phyloP scores from a whole-genome alignment of 345 rosid species.

The Eutrema yunnanense region DNA sequence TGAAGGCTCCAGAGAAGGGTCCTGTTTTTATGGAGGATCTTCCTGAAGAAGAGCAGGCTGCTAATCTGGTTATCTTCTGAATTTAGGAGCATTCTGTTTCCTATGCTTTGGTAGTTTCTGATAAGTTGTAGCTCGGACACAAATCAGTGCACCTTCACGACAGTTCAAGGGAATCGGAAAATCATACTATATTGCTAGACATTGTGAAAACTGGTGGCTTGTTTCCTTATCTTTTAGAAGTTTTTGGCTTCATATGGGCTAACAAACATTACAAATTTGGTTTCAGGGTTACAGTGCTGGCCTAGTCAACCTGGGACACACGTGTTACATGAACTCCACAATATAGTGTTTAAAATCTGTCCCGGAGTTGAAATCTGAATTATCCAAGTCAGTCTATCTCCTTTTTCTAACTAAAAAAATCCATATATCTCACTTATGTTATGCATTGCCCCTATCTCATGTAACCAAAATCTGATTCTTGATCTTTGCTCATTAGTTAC shows the following conservation, averaged over 20 bases:
- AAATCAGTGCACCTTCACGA: neutral
- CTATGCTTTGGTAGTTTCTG: neutral
- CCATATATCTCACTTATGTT: neutral
- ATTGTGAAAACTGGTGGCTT: neutral
- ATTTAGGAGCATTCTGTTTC: neutral
- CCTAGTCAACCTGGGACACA: slow-evolving; percentile 83
- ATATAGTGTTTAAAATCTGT: slow-evolving; percentile 94
- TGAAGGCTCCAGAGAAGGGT: slow-evolving; percentile 88
- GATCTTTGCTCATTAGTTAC: slow-evolving; percentile 45
- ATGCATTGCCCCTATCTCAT: neutral
- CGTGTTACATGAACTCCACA: slow-evolving; percentile 98
- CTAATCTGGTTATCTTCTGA: slow-evolving; percentile 41
- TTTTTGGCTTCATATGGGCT: neutral
- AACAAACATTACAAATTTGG: neutral
- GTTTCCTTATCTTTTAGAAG: neutral
- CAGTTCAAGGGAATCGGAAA: neutral
- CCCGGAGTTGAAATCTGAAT: slow-evolving; percentile 90
- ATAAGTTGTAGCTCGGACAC: neutral
- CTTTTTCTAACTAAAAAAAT: neutral
- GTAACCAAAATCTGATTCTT: slow-evolving; percentile 6
- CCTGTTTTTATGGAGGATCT: slow-evolving; percentile 91
- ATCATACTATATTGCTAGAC: neutral
- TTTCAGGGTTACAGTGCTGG: slow-evolving; percentile 96
- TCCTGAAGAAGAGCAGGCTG: slow-evolving; percentile 89
- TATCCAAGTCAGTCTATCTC: slow-evolving; percentile 43